Evolutionary conservation across 208 protist genomes (phyloP).

Genomic region (Wallacemonas rigidus): DNA sequence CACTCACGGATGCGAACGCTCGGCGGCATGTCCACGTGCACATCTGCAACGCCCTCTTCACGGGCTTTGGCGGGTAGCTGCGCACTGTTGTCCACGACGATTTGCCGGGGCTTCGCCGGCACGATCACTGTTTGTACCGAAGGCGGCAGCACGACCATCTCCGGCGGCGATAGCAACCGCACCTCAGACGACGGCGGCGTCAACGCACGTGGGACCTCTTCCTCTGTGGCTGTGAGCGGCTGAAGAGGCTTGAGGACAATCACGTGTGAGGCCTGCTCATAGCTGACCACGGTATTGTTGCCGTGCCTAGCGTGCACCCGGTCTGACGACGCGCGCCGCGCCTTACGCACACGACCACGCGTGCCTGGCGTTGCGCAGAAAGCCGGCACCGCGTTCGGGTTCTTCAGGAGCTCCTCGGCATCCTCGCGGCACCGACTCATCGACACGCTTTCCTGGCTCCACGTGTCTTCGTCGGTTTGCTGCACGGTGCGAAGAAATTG

Average conservation of each 20-base stretch:
- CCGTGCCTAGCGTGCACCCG: conserved; percentile 13
- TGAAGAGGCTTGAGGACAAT: conserved; percentile 5
- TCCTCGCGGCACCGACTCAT: conserved; percentile 22
- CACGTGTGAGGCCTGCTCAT: conserved; percentile 4
- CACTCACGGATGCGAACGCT: conserved; percentile 7
- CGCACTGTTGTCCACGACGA: conserved; percentile 10
- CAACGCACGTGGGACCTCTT: neutral
- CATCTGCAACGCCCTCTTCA: neutral
- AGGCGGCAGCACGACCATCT: neutral
- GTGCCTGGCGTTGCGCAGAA: conserved; percentile 22
- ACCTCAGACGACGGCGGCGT: neutral
- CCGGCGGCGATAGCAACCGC: neutral
- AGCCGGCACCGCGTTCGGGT: conserved; percentile 22
- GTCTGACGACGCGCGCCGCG: conserved; percentile 4
- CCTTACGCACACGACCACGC: conserved; percentile 6
- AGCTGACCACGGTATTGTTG: conserved; percentile 1
- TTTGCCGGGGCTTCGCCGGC: conserved; percentile 6
- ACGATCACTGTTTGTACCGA: neutral
- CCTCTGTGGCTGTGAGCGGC: neutral
- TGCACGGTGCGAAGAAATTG: conserved; percentile 24
- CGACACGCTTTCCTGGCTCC: conserved; percentile 18
- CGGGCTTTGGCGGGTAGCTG: neutral
- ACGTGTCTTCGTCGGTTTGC: neutral
- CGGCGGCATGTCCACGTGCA: conserved; percentile 18
- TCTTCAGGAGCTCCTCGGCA: conserved; percentile 21